Evolutionary conservation across 768 basidiomycete genomes (phyloP).

Genomic region (Glaciozyma martinii): DNA sequence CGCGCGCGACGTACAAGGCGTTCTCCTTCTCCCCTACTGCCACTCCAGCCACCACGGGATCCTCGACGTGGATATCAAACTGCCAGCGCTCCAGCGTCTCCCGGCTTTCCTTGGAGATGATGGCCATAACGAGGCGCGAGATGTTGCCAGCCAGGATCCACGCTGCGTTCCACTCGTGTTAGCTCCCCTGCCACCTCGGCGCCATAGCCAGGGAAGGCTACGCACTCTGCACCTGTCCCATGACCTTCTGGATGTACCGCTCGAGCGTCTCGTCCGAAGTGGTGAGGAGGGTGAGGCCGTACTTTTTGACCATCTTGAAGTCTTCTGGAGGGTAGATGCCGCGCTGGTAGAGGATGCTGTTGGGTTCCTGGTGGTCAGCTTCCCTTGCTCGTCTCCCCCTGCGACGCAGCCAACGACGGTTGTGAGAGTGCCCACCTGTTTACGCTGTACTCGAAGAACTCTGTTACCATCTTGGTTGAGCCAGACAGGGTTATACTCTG

Average conservation of each 20-base stretch:
- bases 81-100: slow-evolving; percentile 95
- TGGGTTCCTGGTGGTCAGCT: not conserved
- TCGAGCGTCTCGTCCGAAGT: slow-evolving; percentile 89
- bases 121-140: slow-evolving; percentile 86
- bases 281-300: slow-evolving; percentile 88
- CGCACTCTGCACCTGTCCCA: slow-evolving; percentile 86
- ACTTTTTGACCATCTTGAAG: slow-evolving; percentile 96
- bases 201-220: not conserved
- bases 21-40: slow-evolving; percentile 37
- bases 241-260: slow-evolving; percentile 87
- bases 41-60: slow-evolving; percentile 38
- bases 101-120: slow-evolving; percentile 88
- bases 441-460: slow-evolving; percentile 99
- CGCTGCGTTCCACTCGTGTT: slow-evolving; percentile 47
- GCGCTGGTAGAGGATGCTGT: slow-evolving; percentile 87
- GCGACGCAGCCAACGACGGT: no score
- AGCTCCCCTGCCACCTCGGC: not conserved
- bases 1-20: slow-evolving; percentile 44
- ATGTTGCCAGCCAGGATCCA: slow-evolving; percentile 91
- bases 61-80: slow-evolving; percentile 83
- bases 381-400: not conserved
- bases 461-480: slow-evolving; percentile 83
- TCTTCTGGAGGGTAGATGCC: slow-evolving; percentile 97
- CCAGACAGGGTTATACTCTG: slow-evolving; percentile 72
- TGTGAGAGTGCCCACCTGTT: slow-evolving; percentile 70